Evolutionary conservation across 108 stramenopile genomes (phyloP).

Genomic region (Cyclostephanos invisitatus): DNA sequence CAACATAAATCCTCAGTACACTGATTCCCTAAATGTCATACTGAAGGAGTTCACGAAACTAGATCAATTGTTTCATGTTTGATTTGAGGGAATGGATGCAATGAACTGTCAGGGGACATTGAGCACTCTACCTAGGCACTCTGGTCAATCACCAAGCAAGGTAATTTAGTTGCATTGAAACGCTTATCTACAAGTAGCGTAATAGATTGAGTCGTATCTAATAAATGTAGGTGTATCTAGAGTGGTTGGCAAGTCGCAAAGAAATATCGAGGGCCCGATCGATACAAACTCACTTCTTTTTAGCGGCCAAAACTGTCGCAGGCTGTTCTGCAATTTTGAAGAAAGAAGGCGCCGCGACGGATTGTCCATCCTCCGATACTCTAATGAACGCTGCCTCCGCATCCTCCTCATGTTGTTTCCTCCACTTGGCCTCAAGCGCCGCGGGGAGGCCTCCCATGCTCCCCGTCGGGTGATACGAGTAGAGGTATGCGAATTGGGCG

Average conservation of each 20-base stretch:
- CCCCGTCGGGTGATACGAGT: slow-evolving; percentile 87
- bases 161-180: too few species aligned
- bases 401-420: slow-evolving; percentile 56
- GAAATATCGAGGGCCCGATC: not conserved
- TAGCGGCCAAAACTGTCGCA: slow-evolving; percentile 28
- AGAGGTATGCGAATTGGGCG: slow-evolving; percentile 88
- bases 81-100: too few species aligned
- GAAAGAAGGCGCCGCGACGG: slow-evolving; percentile 69
- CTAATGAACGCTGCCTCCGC: slow-evolving; percentile 75
- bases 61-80: not conserved
- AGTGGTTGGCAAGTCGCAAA: not conserved
- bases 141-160: too few species aligned
- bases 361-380: slow-evolving; percentile 59
- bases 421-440: slow-evolving; percentile 70
- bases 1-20: not conserved
- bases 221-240: not conserved
- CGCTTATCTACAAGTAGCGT: too few species aligned
- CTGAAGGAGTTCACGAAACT: not conserved
- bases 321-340: slow-evolving; percentile 77
- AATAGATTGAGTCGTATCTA: not conserved
- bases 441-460: slow-evolving; percentile 73
- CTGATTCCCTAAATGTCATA: not conserved
- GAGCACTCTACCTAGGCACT: too few species aligned
- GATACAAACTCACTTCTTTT: slow-evolving; percentile 15
- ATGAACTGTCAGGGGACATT: too few species aligned